phyloP scores from a whole-genome alignment of 225 moss, liverwort and hornwort species.

The Asterella californica region DNA sequence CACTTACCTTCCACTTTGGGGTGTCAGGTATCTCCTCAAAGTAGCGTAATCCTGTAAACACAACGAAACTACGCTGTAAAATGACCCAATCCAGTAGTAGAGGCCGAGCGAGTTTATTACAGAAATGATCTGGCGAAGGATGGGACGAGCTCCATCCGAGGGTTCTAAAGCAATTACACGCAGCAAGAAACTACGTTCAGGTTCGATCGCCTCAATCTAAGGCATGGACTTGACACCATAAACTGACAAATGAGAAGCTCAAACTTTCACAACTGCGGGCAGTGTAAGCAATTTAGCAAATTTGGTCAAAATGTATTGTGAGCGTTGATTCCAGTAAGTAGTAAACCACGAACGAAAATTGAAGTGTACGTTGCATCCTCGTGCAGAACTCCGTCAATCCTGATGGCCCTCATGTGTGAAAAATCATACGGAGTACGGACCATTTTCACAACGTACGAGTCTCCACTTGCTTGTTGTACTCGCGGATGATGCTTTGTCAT shows the following conservation, averaged over 20 bases:
- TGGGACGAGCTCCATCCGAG: neutral
- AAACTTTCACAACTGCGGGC: neutral
- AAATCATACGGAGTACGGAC: neutral
- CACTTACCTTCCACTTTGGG: conserved; percentile 18
- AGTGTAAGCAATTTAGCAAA: neutral
- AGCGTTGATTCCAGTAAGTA: too few relatives aligned
- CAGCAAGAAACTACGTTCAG: neutral
- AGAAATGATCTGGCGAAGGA: neutral
- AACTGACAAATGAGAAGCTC: neutral
- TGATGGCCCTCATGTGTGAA: neutral
- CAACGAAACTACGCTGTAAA: neutral
- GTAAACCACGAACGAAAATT: neutral
- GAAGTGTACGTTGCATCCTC: neutral
- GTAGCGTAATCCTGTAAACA: conserved; percentile 22
- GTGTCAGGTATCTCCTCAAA: conserved; percentile 24
- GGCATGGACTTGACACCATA: neutral
- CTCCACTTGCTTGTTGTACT: conserved; percentile 23
- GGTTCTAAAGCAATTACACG: neutral
- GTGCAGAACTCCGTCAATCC: neutral
- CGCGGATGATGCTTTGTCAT: conserved; percentile 4
- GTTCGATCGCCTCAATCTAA: neutral
- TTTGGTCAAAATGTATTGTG: neutral
- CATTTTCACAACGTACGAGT: conserved; percentile 29
- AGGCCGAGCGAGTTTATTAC: neutral
- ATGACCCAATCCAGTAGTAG: neutral